Conservation (phyloP, 768 basidiomycete genomes). For the Xerocomus spinulosus region DNA sequence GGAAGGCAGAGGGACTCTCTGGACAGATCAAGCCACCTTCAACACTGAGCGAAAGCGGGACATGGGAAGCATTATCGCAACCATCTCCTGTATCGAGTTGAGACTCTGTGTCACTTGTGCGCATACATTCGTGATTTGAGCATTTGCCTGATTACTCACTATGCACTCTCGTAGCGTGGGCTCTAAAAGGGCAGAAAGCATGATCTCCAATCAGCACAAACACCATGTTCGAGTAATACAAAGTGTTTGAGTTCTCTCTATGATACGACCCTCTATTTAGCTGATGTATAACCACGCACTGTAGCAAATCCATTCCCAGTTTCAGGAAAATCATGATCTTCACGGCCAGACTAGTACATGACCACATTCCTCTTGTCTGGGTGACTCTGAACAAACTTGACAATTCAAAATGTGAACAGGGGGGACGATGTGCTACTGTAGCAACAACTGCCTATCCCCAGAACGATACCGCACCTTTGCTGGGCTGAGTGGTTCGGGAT, state of each 20-base stretch:
- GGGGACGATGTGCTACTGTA: too few species aligned
- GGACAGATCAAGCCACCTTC: conserved; percentile 37
- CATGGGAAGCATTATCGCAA: conserved; percentile 29
- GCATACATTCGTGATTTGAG: not conserved
- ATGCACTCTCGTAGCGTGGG: not conserved
- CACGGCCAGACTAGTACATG: too few species aligned
- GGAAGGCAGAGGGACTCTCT: conserved; percentile 67
- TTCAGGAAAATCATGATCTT: not conserved
- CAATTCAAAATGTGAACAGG: too few species aligned
- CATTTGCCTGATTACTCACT: not conserved
- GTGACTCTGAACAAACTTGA: too few species aligned
- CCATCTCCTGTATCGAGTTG: conserved; percentile 24
- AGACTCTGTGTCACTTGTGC: conserved; percentile 2
- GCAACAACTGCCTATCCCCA: too few species aligned
- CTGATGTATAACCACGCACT: not conserved
- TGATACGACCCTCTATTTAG: not conserved
- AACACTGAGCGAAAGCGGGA: conserved; percentile 27
- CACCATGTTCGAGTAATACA: too few species aligned
- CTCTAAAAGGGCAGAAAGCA: not conserved
- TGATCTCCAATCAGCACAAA: too few species aligned
- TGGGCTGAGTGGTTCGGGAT: too few species aligned
- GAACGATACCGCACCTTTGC: too few species aligned
- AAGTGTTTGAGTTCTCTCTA: not conserved
- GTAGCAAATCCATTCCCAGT: not conserved
- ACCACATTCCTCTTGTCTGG: too few species aligned